Evolutionary conservation across 805 yeast genomes (phyloP).

Genomic region (Lipomyces mesembrius): DNA sequence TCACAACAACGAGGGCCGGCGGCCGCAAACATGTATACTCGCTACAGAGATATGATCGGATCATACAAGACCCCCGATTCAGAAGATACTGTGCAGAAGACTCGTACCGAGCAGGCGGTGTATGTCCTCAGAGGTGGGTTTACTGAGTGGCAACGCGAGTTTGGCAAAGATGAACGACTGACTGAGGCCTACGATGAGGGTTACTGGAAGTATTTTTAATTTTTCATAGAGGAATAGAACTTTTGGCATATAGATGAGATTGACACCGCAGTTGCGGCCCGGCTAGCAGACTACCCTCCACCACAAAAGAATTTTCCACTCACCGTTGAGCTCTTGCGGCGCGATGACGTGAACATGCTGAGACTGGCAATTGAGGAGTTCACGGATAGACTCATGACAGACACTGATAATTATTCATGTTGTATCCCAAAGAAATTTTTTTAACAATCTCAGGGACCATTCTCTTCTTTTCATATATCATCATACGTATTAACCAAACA

Average conservation of each 20-base stretch:
- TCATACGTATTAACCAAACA: neutral
- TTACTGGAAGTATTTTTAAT: constrained; percentile 40
- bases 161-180: constrained; percentile 66
- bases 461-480: neutral
- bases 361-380: neutral
- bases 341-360: too few relatives aligned
- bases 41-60: constrained; percentile 47
- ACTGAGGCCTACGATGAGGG: constrained; percentile 65
- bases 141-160: constrained; percentile 74
- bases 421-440: neutral
- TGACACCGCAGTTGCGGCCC: neutral
- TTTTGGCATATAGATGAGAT: neutral
- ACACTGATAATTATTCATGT: too few relatives aligned
- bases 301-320: neutral
- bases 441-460: neutral
- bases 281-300: too few relatives aligned
- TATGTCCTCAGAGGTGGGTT: constrained; percentile 87
- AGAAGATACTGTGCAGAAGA: constrained; percentile 41
- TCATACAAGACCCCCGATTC: constrained; percentile 29
- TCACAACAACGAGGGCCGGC: constrained; percentile 93
- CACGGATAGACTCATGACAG: neutral
- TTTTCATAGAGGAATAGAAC: neutral
- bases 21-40: constrained; percentile 67
- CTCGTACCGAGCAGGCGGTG: constrained; percentile 51
- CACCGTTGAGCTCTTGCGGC: neutral